phyloP scores from a whole-genome alignment of 148 eudicot genomes.

The Rhododendron ferrugineum region DNA sequence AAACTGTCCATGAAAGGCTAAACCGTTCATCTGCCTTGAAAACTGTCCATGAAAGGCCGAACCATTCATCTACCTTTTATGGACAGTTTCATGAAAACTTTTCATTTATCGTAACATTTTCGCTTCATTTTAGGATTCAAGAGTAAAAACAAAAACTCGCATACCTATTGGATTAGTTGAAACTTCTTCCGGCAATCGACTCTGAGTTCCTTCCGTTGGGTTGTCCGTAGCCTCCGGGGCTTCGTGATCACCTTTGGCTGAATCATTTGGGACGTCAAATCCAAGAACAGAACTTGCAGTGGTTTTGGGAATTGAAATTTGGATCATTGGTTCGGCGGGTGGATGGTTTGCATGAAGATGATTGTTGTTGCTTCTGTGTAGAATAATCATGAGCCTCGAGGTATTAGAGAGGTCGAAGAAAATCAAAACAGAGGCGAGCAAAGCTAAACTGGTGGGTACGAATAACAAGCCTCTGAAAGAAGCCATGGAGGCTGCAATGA shows the following conservation, averaged over 20 bases:
- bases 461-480: constrained; percentile 26
- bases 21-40: too few species aligned
- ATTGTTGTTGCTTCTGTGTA: not conserved
- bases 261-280: not conserved
- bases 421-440: constrained; percentile 29
- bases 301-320: constrained; percentile 1
- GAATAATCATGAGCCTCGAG: constrained; percentile 25
- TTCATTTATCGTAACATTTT: too few species aligned
- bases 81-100: too few species aligned
- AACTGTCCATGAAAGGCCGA: too few species aligned
- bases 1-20: too few species aligned
- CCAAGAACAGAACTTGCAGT: not conserved
- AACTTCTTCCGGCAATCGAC: not conserved
- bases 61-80: too few species aligned
- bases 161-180: not conserved
- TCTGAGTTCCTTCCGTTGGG: not conserved
- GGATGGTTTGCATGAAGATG: not conserved
- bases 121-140: not conserved
- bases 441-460: constrained; percentile 39
- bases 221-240: not conserved
- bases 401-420: constrained; percentile 34
- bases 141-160: not conserved
- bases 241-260: not conserved
- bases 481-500: not conserved
- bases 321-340: not conserved